Percentiles rank a stretch among this genome's conserved stretches.
Evolutionary conservation across 1,284 basidiomycete genomes (phyloP).

Genomic region (Moesziomyces sp.): DNA sequence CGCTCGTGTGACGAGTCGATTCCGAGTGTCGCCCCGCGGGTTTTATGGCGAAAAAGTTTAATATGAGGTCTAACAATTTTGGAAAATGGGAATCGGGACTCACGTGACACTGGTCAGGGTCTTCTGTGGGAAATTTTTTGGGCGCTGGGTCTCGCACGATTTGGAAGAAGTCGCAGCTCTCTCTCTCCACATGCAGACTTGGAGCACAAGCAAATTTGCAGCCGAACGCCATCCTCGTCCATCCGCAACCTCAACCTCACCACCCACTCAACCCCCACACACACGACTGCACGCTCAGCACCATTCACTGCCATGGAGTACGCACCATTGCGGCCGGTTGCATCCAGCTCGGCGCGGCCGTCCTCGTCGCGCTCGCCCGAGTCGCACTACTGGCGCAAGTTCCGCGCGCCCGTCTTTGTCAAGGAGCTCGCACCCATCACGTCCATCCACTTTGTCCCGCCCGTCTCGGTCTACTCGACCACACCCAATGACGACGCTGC

Average conservation of each 20-base stretch:
- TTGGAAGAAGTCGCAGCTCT: too few species aligned
- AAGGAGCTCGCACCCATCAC: constrained; percentile 66
- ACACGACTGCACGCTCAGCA: too few species aligned
- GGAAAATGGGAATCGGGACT: too few species aligned
- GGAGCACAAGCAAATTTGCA: constrained; percentile 2
- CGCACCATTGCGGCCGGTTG: constrained; percentile 21
- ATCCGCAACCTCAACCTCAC: not conserved
- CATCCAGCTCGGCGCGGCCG: constrained; percentile 24
- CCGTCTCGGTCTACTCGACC: constrained; percentile 42
- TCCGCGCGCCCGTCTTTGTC: constrained; percentile 62
- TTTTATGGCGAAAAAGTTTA: too few species aligned
- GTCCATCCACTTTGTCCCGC: constrained; percentile 64
- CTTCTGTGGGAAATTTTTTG: constrained; percentile 7
- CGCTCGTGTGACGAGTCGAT: constrained; percentile 4
- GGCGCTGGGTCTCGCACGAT: constrained; percentile 3
- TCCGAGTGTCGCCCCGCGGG: too few species aligned
- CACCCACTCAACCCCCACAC: not conserved
- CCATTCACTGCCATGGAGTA: constrained; percentile 32
- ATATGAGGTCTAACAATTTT: too few species aligned
- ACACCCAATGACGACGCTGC: constrained; percentile 22
- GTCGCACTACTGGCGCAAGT: constrained; percentile 64
- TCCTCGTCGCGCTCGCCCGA: constrained; percentile 48
- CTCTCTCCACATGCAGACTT: too few species aligned
- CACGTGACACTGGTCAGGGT: constrained; percentile 19
- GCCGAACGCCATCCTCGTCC: not conserved